Percentiles rank a stretch among this genome's conserved stretches.
phyloP scores from a whole-genome alignment of 1,284 basidiomycete species.

The Irpex rosettiformis region DNA sequence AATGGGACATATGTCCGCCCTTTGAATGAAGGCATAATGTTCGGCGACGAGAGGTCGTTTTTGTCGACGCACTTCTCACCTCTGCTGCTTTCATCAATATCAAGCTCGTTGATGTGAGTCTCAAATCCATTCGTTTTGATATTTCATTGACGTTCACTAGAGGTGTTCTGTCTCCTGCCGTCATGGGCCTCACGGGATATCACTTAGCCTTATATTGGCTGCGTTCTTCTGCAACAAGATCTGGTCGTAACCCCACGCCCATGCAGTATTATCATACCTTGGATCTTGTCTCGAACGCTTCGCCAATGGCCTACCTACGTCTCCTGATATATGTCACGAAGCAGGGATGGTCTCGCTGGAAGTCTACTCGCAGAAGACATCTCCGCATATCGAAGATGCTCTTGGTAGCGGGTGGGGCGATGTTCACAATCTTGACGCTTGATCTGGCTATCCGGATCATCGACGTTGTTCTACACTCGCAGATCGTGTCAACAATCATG shows the following conservation, averaged over 20 bases:
- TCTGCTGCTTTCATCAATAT: neutral
- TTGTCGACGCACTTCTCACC: constrained; percentile 1
- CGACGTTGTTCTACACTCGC: neutral
- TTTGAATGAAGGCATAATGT: neutral
- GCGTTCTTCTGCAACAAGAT: neutral
- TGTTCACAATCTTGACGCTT: neutral
- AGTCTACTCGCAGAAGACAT: neutral
- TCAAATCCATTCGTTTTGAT: neutral
- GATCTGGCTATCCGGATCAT: neutral
- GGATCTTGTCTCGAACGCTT: neutral
- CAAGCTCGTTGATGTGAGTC: neutral
- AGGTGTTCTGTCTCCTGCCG: neutral
- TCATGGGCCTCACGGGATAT: neutral
- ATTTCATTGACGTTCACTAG: neutral
- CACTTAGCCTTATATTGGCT: neutral
- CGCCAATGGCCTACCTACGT: neutral
- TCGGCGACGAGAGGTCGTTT: neutral
- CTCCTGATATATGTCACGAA: neutral
- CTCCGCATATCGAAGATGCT: neutral
- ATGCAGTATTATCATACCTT: neutral
- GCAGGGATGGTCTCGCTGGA: neutral
- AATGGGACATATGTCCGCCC: neutral
- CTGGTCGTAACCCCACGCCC: neutral
- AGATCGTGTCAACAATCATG: neutral
- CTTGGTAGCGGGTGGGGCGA: neutral